Conservation (phyloP, 2,329 filamentous ascomycete species). For the Calonectria multiphialidica region DNA sequence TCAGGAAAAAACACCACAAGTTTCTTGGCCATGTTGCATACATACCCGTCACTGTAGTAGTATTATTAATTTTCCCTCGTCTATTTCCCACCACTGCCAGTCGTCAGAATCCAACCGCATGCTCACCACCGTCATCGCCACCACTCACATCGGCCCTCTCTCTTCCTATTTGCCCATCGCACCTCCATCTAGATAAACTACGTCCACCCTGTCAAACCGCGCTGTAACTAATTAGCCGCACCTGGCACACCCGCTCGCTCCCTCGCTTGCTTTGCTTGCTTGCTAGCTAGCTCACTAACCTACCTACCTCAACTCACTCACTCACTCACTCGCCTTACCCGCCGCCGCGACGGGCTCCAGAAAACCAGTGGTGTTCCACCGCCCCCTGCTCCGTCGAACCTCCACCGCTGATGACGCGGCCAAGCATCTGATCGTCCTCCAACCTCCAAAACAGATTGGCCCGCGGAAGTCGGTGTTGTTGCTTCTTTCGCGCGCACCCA, state of each 20-base stretch:
- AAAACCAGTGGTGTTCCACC: background rate
- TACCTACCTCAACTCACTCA: too few relatives aligned
- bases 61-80: background rate
- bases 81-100: background rate
- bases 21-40: background rate
- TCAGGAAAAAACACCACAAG: background rate
- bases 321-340: background rate
- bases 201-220: background rate
- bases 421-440: constrained; percentile 10
- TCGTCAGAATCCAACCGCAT: background rate
- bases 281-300: too few relatives aligned
- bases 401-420: constrained; percentile 19
- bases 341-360: background rate
- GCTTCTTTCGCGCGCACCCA: background rate
- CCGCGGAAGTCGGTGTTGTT: constrained; percentile 6
- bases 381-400: background rate
- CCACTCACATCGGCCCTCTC: background rate
- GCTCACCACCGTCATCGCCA: background rate
- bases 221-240: background rate
- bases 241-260: background rate
- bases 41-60: background rate
- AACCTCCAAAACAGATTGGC: constrained; percentile 4
- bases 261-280: too few relatives aligned
- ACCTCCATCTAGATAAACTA: background rate
- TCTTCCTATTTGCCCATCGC: constrained; percentile 4